phyloP scores from a whole-genome alignment of 441 rosid species.

The Erodium trifolium region DNA sequence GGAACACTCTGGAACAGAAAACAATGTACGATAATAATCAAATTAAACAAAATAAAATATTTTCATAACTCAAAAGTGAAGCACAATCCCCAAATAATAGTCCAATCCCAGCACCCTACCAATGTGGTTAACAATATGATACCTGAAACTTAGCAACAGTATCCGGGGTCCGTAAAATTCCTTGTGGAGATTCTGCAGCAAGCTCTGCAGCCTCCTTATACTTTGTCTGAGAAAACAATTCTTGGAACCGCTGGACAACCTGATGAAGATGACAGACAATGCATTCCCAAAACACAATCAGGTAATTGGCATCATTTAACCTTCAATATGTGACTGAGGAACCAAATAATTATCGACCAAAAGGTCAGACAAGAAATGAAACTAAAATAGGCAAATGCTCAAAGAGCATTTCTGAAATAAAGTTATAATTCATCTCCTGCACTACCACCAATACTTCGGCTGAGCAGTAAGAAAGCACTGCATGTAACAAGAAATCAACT shows the following conservation, averaged over 20 bases:
- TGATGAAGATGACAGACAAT: conserved; percentile 15
- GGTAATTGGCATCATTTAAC: not conserved
- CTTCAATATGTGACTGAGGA: not conserved
- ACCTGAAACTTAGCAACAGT: conserved; percentile 99
- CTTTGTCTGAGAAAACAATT: conserved; percentile 93
- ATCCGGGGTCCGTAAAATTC: conserved; percentile 92
- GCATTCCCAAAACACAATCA: not conserved
- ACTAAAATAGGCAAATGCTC: not conserved
- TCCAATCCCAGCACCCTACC: too few relatives aligned
- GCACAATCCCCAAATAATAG: too few relatives aligned
- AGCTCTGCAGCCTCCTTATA: conserved; percentile 99
- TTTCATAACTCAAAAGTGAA: too few relatives aligned
- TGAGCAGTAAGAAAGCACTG: too few relatives aligned
- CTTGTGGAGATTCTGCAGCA: conserved; percentile 99
- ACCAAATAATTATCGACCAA: not conserved
- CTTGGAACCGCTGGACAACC: conserved; percentile 99
- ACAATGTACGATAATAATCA: too few relatives aligned
- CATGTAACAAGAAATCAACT: too few relatives aligned
- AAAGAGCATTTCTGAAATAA: not conserved
- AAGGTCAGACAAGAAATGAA: not conserved
- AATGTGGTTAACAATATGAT: too few relatives aligned
- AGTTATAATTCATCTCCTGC: not conserved
- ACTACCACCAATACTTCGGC: too few relatives aligned
- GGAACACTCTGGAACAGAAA: conserved; percentile 75
- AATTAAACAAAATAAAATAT: too few relatives aligned